phyloP scores from a whole-genome alignment of 2,329 filamentous ascomycete species.

The Colletotrichum spaethianum region DNA sequence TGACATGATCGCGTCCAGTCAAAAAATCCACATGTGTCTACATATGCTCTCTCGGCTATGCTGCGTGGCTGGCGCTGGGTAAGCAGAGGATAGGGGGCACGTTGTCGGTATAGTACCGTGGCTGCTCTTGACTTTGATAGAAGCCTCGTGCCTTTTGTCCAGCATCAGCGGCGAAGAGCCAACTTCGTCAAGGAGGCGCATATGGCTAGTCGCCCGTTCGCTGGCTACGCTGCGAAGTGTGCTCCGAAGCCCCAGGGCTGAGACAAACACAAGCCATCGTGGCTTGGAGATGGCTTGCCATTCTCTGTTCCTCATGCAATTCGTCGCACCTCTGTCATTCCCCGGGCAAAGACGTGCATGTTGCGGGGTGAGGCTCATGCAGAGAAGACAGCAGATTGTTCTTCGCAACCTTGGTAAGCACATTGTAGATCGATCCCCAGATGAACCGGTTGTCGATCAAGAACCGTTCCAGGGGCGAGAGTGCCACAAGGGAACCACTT shows the following conservation, averaged over 20 bases:
- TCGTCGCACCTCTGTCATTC: background rate
- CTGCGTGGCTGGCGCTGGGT: constrained; percentile 28
- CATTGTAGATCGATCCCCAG: constrained; percentile 39
- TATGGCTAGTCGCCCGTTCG: background rate
- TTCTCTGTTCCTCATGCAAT: background rate
- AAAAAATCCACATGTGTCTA: background rate
- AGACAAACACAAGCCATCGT: background rate
- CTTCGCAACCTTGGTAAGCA: constrained; percentile 24
- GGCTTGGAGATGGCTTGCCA: background rate
- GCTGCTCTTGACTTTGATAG: background rate
- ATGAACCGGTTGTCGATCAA: constrained; percentile 35
- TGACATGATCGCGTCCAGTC: background rate
- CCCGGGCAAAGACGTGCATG: constrained; percentile 9
- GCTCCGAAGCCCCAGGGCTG: background rate
- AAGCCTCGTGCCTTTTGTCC: background rate
- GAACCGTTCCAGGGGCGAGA: constrained; percentile 24
- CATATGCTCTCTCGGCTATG: constrained; percentile 1
- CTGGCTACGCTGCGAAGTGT: background rate
- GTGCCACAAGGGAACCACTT: constrained; percentile 29
- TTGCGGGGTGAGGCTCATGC: constrained; percentile 36
- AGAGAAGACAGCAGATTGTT: constrained; percentile 10
- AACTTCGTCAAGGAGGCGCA: background rate
- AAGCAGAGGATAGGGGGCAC: background rate
- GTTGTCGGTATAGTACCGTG: background rate
- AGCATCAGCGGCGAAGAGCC: background rate